Evolutionary conservation across 2,329 filamentous ascomycete genomes (phyloP).

Genomic region (Aspergillus melleus): DNA sequence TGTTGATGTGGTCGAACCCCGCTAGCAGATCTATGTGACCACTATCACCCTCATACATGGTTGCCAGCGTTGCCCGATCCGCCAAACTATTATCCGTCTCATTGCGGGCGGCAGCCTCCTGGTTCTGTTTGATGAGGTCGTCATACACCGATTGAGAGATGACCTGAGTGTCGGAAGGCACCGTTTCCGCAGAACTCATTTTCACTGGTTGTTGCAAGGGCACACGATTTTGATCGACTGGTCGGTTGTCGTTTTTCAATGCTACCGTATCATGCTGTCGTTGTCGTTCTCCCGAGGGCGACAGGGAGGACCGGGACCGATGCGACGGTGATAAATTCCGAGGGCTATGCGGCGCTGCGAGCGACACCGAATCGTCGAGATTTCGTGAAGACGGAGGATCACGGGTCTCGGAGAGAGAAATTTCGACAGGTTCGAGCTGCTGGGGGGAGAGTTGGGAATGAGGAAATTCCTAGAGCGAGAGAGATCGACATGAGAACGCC

Average conservation of each 20-base stretch:
- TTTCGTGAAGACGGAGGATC: slow-evolving; percentile 1
- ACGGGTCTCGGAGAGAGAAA: slow-evolving; percentile 2
- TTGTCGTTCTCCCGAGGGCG: slow-evolving; percentile 12
- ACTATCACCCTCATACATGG: slow-evolving; percentile 43
- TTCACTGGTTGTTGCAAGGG: slow-evolving; percentile 21
- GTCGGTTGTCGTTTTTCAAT: slow-evolving; percentile 13
- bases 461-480: slow-evolving; percentile 30
- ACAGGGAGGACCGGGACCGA: background rate
- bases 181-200: slow-evolving; percentile 37
- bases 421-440: slow-evolving; percentile 11
- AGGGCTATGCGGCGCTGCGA: slow-evolving; percentile 10
- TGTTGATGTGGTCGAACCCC: slow-evolving; percentile 33
- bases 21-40: slow-evolving; percentile 46
- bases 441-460: slow-evolving; percentile 25
- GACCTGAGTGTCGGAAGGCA: slow-evolving; percentile 44
- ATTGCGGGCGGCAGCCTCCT: slow-evolving; percentile 27
- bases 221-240: slow-evolving; percentile 14
- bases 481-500: slow-evolving; percentile 27
- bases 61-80: slow-evolving; percentile 38
- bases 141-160: slow-evolving; percentile 48
- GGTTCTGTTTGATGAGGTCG: slow-evolving; percentile 39
- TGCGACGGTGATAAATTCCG: slow-evolving; percentile 10
- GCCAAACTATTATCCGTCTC: slow-evolving; percentile 23
- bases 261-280: slow-evolving; percentile 22
- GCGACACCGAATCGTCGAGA: slow-evolving; percentile 9